These are phyloP conservation scores for Boletus pseudo-olivaceus DNA, from an alignment of 768 basidiomycete genomes.

Conservation along the genomic window DNA sequence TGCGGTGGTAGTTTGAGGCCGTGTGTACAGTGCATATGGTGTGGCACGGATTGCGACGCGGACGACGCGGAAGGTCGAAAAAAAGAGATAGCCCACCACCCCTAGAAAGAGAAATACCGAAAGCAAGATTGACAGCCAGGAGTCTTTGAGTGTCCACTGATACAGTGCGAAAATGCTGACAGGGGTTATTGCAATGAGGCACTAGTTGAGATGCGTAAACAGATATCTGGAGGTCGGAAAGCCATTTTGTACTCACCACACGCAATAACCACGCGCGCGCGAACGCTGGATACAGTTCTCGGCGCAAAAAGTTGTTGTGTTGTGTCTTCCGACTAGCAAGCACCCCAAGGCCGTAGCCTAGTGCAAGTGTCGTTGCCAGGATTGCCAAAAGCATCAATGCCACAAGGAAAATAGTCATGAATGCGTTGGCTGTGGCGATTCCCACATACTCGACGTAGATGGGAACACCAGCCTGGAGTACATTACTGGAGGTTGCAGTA, in stretches of 20 bases:
- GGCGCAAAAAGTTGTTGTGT: constrained; percentile 12
- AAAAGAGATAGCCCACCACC: constrained; percentile 46
- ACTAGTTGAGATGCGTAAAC: constrained; percentile 34
- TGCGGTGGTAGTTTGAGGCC: constrained; percentile 36
- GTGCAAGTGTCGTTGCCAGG: constrained; percentile 44
- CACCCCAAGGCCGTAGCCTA: constrained; percentile 48
- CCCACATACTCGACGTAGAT: constrained; percentile 75
- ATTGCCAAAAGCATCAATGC: constrained; percentile 67
- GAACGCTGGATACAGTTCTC: constrained; percentile 42
- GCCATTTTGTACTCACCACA: constrained; percentile 46
- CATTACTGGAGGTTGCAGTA: constrained; percentile 57
- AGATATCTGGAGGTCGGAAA: background rate
- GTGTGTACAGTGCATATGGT: constrained; percentile 37
- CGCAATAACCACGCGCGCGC: constrained; percentile 61
- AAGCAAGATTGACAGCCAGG: constrained; percentile 79
- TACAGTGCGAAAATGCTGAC: constrained; percentile 76
- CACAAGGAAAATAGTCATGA: constrained; percentile 83
- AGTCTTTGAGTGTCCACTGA: constrained; percentile 90
- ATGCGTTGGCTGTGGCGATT: constrained; percentile 84
- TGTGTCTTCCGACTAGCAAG: constrained; percentile 22
- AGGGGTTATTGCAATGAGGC: constrained; percentile 63
- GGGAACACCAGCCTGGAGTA: constrained; percentile 77
- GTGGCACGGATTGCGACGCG: constrained; percentile 42
- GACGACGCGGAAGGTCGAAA: constrained; percentile 47
- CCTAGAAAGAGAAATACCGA: constrained; percentile 65